These are phyloP conservation scores for Penicillium vulpinum DNA, from an alignment of 2,329 filamentous ascomycete species.

Conservation along the genomic window DNA sequence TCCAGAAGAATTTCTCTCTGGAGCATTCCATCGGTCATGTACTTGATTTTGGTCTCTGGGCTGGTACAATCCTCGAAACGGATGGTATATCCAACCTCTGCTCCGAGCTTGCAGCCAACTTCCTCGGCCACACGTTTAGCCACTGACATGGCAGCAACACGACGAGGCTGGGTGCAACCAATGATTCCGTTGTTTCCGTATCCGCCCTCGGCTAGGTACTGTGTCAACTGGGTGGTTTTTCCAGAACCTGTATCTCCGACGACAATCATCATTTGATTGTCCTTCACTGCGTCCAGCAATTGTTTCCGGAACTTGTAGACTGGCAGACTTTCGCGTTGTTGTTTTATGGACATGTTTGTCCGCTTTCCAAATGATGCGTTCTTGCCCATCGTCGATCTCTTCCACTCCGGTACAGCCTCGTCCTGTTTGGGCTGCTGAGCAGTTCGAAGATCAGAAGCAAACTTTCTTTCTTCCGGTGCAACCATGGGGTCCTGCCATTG, in stretches of 20 bases:
- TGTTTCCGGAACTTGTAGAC: conserved; percentile 86
- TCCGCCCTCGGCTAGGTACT: conserved; percentile 90
- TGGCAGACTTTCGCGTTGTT: conserved; percentile 85
- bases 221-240: conserved; percentile 94
- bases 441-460: conserved; percentile 80
- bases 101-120: conserved; percentile 84
- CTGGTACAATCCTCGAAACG: conserved; percentile 95
- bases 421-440: conserved; percentile 59
- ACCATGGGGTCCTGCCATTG: conserved; percentile 99
- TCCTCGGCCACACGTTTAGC: conserved; percentile 96
- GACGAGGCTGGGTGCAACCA: conserved; percentile 93
- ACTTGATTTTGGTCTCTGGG: conserved; percentile 89
- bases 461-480: conserved; percentile 77
- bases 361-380: conserved; percentile 81
- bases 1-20: conserved; percentile 93
- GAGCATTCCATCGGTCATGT: conserved; percentile 99
- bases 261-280: conserved; percentile 91
- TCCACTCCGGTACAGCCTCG: conserved; percentile 87
- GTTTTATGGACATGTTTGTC: conserved; percentile 88
- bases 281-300: conserved; percentile 79
- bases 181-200: conserved; percentile 87
- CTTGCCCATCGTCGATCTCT: conserved; percentile 75
- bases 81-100: conserved; percentile 95
- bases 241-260: conserved; percentile 97
- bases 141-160: conserved; percentile 96